phyloP scores from a whole-genome alignment of 2,329 filamentous ascomycete genomes.

The Fusarium protoensiforme region DNA sequence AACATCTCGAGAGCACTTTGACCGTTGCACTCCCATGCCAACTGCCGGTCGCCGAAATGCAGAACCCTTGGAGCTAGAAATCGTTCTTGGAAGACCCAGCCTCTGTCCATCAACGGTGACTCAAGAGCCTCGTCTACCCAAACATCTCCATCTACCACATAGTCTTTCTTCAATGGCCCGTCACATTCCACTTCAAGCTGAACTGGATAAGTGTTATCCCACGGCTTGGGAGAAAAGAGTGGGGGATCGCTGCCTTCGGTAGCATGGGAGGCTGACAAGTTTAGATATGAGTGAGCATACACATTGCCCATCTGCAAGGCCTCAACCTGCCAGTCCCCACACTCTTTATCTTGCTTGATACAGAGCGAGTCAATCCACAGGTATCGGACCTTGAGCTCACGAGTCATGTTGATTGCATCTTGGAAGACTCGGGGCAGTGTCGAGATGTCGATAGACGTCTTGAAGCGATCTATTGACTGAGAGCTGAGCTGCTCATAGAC shows the following conservation, averaged over 20 bases:
- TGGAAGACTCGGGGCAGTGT: constrained; percentile 21
- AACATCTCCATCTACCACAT: not conserved
- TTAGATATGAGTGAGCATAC: constrained; percentile 8
- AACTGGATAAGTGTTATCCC: not conserved
- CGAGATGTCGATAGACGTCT: not conserved
- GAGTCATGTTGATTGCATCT: constrained; percentile 43
- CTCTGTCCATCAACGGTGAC: not conserved
- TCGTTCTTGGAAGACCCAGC: constrained; percentile 22
- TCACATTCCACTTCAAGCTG: not conserved
- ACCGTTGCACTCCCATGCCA: constrained; percentile 13
- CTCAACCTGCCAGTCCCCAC: not conserved
- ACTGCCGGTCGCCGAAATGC: constrained; percentile 17
- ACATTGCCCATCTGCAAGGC: constrained; percentile 1
- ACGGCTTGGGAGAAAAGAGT: not conserved
- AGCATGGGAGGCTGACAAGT: not conserved
- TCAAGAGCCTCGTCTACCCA: constrained; percentile 2
- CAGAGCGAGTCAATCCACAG: constrained; percentile 50
- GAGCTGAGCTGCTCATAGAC: not conserved
- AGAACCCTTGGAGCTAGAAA: constrained; percentile 10
- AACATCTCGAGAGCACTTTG: constrained; percentile 14
- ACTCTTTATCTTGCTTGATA: constrained; percentile 42
- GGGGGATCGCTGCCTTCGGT: not conserved
- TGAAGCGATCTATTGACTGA: not conserved
- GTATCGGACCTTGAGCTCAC: constrained; percentile 36
- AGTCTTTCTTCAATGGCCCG: not conserved